These are phyloP conservation scores for Arthrobotrys conoides DNA, from an alignment of 2,329 filamentous ascomycete species.

Conservation along the genomic window DNA sequence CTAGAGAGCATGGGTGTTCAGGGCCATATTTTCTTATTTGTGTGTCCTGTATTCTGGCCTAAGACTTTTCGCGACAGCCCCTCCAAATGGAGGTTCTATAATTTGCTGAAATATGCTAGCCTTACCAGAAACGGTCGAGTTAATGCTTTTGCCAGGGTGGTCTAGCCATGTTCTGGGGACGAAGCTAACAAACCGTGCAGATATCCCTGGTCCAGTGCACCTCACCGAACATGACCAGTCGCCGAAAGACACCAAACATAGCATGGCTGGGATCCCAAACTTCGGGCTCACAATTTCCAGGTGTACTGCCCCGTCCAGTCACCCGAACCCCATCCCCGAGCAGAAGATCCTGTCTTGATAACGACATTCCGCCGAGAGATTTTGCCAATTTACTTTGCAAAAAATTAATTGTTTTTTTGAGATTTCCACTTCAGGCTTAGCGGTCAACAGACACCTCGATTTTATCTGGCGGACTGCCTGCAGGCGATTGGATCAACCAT, in stretches of 20 bases:
- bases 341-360: constrained; percentile 41
- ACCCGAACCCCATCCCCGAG: background rate
- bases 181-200: background rate
- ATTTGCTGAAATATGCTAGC: constrained; percentile 35
- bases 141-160: constrained; percentile 11
- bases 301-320: background rate
- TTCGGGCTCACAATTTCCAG: constrained; percentile 5
- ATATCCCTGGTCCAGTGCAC: constrained; percentile 2
- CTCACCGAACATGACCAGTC: constrained; percentile 31
- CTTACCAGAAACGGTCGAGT: constrained; percentile 42
- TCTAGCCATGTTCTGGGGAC: constrained; percentile 40
- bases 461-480: constrained; percentile 27
- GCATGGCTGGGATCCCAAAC: background rate
- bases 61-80: constrained; percentile 52
- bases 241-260: constrained; percentile 6
- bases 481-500: constrained; percentile 30
- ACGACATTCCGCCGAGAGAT: constrained; percentile 28
- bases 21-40: constrained; percentile 24
- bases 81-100: constrained; percentile 43
- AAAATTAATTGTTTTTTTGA: constrained; percentile 32
- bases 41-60: constrained; percentile 25
- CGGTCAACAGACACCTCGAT: background rate
- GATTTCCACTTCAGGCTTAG: constrained; percentile 51
- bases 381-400: constrained; percentile 23
- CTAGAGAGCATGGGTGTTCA: constrained; percentile 7